Evolutionary conservation across 768 basidiomycete genomes (phyloP).

Genomic region (Exsudoporus frostii): DNA sequence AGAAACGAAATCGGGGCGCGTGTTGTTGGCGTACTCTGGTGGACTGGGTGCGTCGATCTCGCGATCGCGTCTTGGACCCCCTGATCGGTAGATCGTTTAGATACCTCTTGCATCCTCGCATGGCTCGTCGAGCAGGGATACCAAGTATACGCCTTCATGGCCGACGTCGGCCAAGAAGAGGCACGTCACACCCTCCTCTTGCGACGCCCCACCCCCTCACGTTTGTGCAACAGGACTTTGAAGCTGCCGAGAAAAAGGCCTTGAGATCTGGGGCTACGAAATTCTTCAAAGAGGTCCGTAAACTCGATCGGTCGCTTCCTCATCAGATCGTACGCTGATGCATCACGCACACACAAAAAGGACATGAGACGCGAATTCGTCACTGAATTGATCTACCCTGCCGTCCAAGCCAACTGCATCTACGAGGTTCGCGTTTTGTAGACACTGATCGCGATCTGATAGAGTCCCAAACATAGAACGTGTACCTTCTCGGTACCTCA

Average conservation of each 20-base stretch:
- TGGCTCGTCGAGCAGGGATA: constrained; percentile 99
- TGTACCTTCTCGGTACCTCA: constrained; percentile 96
- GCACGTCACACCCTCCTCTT: constrained; percentile 33
- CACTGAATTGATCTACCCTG: constrained; percentile 95
- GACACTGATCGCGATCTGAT: background rate
- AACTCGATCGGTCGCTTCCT: background rate
- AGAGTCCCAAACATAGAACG: constrained; percentile 51
- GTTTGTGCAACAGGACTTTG: constrained; percentile 68
- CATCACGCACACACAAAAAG: constrained; percentile 36
- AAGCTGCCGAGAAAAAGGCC: constrained; percentile 86
- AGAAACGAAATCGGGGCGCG: constrained; percentile 62
- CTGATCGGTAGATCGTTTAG: constrained; percentile 33
- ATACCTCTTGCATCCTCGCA: constrained; percentile 98
- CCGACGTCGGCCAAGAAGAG: constrained; percentile 91
- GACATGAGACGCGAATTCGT: constrained; percentile 95
- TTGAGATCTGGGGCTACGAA: constrained; percentile 90
- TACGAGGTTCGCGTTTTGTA: constrained; percentile 67
- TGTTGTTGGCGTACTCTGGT: constrained; percentile 96
- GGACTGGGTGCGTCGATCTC: constrained; percentile 73
- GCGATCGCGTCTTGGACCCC: background rate
- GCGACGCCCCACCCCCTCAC: background rate
- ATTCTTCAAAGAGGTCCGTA: constrained; percentile 80
- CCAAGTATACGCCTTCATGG: constrained; percentile 96
- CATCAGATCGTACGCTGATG: background rate
- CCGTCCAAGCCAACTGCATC: constrained; percentile 97